These are phyloP conservation scores for Candida oleophila DNA, from an alignment of 805 yeast genomes.

Conservation along the genomic window DNA sequence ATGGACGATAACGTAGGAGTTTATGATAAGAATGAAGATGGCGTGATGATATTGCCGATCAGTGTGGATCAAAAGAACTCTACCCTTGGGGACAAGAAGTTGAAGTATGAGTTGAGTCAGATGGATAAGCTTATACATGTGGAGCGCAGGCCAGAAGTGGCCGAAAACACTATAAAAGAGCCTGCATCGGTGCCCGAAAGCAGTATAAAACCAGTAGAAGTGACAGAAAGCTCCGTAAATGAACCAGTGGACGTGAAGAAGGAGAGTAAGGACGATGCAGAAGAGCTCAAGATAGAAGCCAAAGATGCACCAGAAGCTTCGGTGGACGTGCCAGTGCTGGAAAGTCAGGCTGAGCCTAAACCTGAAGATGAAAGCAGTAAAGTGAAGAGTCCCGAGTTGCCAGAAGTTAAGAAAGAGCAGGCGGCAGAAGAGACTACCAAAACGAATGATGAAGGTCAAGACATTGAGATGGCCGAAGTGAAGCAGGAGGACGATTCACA, in stretches of 20 bases:
- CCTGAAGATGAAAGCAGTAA: neutral
- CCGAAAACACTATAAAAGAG: too few species aligned
- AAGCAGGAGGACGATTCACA: neutral
- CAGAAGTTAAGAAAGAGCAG: neutral
- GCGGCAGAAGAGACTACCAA: neutral
- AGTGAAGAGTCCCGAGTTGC: too few species aligned
- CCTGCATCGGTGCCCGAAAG: neutral
- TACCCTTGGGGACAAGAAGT: constrained; percentile 58
- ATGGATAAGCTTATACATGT: neutral
- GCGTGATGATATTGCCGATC: constrained; percentile 61
- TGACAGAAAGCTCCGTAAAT: too few species aligned
- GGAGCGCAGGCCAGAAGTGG: neutral
- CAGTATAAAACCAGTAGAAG: neutral
- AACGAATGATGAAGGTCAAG: neutral
- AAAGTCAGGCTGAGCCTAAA: neutral
- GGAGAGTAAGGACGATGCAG: neutral
- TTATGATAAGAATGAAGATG: constrained; percentile 41
- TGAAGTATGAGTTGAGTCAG: constrained; percentile 43
- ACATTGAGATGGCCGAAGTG: neutral
- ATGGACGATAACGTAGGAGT: constrained; percentile 61
- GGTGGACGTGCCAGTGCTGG: neutral
- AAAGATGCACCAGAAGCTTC: neutral
- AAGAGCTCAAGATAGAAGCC: constrained; percentile 2
- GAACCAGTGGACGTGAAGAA: too few species aligned
- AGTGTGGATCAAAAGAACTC: constrained; percentile 70